These are phyloP conservation scores for Chlorella ohadii DNA, from an alignment of 139 green algal genomes.

Conservation along the genomic window DNA sequence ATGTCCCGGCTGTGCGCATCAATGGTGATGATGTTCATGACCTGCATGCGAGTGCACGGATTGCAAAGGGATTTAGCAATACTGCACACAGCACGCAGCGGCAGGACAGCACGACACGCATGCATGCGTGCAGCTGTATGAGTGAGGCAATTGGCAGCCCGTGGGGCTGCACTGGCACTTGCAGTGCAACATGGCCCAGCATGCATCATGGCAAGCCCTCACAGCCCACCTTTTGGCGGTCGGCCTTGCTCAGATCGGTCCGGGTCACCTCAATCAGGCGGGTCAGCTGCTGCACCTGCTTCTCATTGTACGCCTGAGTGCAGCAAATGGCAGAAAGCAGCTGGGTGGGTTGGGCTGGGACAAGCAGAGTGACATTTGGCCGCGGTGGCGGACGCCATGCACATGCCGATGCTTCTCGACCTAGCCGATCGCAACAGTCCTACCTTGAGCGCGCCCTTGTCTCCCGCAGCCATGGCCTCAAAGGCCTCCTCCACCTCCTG, in stretches of 20 bases:
- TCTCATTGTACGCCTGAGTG: conserved; percentile 85
- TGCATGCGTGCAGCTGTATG: no score
- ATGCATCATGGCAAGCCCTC: neutral
- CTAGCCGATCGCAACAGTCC: no score
- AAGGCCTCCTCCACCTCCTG: conserved; percentile 88
- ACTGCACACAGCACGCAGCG: no score
- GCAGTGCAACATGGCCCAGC: no score
- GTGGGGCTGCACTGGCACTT: no score
- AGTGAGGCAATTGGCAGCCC: neutral
- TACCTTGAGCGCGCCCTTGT: conserved; percentile 62
- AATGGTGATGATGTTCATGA: conserved; percentile 77
- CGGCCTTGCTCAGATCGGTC: conserved; percentile 75
- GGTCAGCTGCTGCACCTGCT: conserved; percentile 88
- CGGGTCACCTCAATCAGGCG: conserved; percentile 89
- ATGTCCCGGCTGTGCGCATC: conserved; percentile 92
- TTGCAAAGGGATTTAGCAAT: no score
- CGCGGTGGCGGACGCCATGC: no score
- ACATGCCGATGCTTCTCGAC: no score
- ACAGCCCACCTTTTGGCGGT: conserved; percentile 89
- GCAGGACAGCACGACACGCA: no score
- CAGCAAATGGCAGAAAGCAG: no score
- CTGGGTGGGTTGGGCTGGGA: no score
- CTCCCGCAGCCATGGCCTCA: conserved; percentile 58
- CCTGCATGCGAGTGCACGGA: conserved; percentile 73
- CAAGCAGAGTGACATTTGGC: no score